Conservation (phyloP, 805 yeast species). For the Starmerella geochares region DNA sequence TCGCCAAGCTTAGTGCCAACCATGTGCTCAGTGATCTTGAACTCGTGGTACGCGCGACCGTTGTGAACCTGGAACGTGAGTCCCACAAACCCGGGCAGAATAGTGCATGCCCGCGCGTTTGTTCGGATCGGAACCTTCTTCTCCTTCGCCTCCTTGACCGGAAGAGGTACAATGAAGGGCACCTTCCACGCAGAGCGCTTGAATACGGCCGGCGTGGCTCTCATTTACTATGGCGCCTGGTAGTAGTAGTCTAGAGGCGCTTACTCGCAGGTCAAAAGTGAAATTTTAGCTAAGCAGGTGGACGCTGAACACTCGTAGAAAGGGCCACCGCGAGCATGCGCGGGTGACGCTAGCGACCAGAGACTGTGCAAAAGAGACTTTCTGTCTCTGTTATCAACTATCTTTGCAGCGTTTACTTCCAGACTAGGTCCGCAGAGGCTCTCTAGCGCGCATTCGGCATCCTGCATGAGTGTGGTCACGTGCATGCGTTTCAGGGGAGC, state of each 20-base stretch:
- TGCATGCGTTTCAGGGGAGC: background rate
- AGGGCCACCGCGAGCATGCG: no score
- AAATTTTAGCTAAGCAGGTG: conserved; percentile 8
- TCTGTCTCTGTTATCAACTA: no score
- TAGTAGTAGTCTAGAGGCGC: background rate
- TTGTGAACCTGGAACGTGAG: conserved; percentile 89
- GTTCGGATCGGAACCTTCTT: conserved; percentile 84
- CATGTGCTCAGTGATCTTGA: conserved; percentile 87
- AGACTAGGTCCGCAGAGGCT: no score
- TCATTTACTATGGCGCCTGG: conserved; percentile 23
- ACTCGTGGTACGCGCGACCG: conserved; percentile 85
- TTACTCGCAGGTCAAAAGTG: background rate
- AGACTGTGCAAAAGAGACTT: no score
- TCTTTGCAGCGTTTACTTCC: no score
- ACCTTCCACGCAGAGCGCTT: conserved; percentile 44
- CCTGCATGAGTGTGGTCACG: background rate
- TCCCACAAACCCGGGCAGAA: conserved; percentile 92
- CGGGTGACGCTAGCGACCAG: no score
- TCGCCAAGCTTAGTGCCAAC: conserved; percentile 93
- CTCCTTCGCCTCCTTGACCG: conserved; percentile 74
- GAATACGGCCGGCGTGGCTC: conserved; percentile 30
- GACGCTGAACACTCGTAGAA: no score
- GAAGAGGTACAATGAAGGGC: conserved; percentile 89
- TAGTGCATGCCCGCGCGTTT: conserved; percentile 90
- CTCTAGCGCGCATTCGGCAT: no score